Evolutionary conservation across 2,329 filamentous ascomycete genomes (phyloP), one percentile per base, ranked within the genome.

Genomic region (Onygena corvina): DNA sequence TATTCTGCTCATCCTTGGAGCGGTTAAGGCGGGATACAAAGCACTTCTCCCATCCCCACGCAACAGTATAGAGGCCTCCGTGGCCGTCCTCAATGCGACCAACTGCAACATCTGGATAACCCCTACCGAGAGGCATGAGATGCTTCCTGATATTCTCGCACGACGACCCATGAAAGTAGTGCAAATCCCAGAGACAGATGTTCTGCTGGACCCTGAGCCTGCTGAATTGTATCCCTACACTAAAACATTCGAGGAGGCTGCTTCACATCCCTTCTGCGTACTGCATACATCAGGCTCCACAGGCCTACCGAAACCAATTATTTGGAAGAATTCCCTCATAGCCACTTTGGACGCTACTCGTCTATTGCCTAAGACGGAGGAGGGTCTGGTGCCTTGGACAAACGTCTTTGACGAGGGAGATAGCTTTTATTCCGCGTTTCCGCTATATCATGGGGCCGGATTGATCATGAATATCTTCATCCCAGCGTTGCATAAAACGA

Each of bases 261-360:
- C 6, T 9, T 21, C 5, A 9, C 16, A 48, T 14, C 46, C 46
- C 3, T 48, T 7, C 12, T 7, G 8, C 33, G 31, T 48, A 8
- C 34, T 48, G 8, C 46, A 48, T 18, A 48, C 46, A 14, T 18
- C 46, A 7, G 46, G 46, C 3, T 36, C 30, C 7, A 48, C 46
- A 6, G 46, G 46, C 14, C 25, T 48, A 6, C 46, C 46, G 4
- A 48, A 48, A 27, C 46, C 46, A n/a, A 38, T 48, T 20, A 29
- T 18, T 5, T 40, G 36, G 36, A 40, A 20, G 6, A 2, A 9
- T 4, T 7, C 5, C 4, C 4, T 21, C 36, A 7, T 40, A 5
- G n/a, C n/a, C 12, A 40, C 36, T 6, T 20, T 7, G 5, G 36
- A 34, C 4, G 36, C 16, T 9, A 9, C 5, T 4, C 5, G 36